Conservation (phyloP, 2,329 filamentous ascomycete genomes). For the Cladosporium oxysporum region DNA sequence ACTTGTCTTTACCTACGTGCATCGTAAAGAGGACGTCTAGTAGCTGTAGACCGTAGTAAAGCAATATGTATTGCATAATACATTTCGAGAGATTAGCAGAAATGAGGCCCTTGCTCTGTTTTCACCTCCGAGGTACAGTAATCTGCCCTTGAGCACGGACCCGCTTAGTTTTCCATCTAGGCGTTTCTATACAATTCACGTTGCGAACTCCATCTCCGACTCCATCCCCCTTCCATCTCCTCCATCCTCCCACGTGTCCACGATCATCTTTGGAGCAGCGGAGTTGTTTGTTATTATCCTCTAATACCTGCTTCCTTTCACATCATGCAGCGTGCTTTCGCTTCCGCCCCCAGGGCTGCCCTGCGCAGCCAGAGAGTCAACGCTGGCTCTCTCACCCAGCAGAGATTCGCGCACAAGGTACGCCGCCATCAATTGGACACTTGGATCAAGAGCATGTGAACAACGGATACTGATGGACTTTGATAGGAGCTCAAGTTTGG, state of each 20-base stretch:
- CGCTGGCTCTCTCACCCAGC: conserved; percentile 71
- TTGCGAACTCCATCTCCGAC: conserved; percentile 10
- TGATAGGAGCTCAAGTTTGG: conserved; percentile 93
- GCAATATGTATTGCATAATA: background rate
- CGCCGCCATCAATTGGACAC: conserved; percentile 29
- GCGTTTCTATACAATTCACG: conserved; percentile 14
- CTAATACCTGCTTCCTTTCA: conserved; percentile 19
- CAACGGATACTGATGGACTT: conserved; percentile 32
- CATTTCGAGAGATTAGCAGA: background rate
- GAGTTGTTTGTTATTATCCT: conserved; percentile 14
- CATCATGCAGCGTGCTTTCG: conserved; percentile 90
- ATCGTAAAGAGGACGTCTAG: background rate
- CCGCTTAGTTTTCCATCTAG: background rate
- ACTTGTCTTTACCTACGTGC: background rate
- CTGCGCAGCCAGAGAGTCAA: conserved; percentile 66
- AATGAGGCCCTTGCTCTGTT: background rate
- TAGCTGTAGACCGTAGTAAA: background rate
- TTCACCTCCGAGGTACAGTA: conserved; percentile 3
- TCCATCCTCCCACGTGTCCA: conserved; percentile 17
- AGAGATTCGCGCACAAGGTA: conserved; percentile 98
- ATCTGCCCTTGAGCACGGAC: background rate
- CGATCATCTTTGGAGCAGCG: conserved; percentile 10
- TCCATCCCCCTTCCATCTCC: conserved; percentile 18
- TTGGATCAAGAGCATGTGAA: conserved; percentile 6
- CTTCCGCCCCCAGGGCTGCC: conserved; percentile 76